A percentile compares a stretch with the other conserved stretches of the same genome.
Conservation (phyloP, 257 asterid genomes). For the Primulina eburnea region DNA sequence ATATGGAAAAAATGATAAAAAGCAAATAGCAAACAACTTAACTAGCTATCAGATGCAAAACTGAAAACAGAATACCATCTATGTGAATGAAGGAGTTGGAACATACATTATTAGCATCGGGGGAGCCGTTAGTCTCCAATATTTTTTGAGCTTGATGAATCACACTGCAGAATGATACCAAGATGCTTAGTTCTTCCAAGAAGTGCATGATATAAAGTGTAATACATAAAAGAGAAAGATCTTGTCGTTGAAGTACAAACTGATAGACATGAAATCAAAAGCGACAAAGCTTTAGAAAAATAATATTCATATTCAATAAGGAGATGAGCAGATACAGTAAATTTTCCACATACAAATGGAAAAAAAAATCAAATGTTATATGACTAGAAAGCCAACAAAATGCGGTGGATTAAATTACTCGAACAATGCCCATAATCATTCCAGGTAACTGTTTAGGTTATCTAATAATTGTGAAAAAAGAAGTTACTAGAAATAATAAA, state of each 20-base stretch:
- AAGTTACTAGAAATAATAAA: background rate
- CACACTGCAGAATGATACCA: slow-evolving; percentile 52
- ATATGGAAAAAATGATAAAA: background rate
- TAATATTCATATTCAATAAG: background rate
- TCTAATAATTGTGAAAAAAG: too few species aligned
- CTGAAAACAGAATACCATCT: slow-evolving; percentile 4
- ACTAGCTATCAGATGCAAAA: slow-evolving; percentile 15
- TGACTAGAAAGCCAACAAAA: too few species aligned
- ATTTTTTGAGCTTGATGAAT: slow-evolving; percentile 83
- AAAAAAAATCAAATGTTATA: too few species aligned
- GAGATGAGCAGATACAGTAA: background rate
- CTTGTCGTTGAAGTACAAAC: background rate
- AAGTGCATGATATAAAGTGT: slow-evolving; percentile 11
- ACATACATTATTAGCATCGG: slow-evolving; percentile 78
- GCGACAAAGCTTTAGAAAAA: slow-evolving; percentile 8
- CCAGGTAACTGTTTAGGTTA: too few species aligned
- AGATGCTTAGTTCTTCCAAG: slow-evolving; percentile 24
- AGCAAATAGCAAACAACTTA: background rate
- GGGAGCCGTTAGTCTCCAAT: slow-evolving; percentile 67
- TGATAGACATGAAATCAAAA: slow-evolving; percentile 1
- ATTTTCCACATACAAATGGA: background rate
- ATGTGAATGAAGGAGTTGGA: slow-evolving; percentile 24
- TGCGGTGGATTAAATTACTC: too few species aligned
- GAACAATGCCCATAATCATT: too few species aligned
- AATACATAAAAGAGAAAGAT: background rate